A percentile compares a stretch with the other conserved stretches of the same genome.
phyloP scores from a whole-genome alignment of 306 rosid genomes.

The Bauhinia variegata region DNA sequence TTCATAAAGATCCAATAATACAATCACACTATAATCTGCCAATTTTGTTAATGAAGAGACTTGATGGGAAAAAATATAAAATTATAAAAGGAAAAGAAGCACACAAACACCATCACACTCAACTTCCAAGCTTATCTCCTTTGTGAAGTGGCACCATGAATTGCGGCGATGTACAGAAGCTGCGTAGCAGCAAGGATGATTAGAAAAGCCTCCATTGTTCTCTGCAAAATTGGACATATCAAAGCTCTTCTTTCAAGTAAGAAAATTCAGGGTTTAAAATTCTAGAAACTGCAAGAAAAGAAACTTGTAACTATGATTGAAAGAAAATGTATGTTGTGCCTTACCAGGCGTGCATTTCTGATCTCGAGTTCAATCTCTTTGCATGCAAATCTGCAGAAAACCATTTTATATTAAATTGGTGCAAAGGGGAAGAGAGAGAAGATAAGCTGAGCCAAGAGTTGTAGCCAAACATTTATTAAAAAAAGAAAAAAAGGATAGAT shows the following conservation, averaged over 20 bases:
- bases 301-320: background rate
- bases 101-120: constrained; percentile 10
- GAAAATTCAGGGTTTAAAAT: too few species aligned
- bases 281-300: too few species aligned
- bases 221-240: constrained; percentile 50
- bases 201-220: constrained; percentile 91
- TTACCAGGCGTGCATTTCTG: constrained; percentile 86
- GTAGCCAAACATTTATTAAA: too few species aligned
- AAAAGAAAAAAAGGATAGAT: too few species aligned
- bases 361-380: constrained; percentile 78
- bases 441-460: too few species aligned
- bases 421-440: background rate
- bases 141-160: constrained; percentile 48
- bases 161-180: constrained; percentile 75
- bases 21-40: constrained; percentile 42
- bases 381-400: constrained; percentile 74
- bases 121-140: constrained; percentile 39
- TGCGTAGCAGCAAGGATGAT: constrained; percentile 92
- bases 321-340: constrained; percentile 26
- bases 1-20: constrained; percentile 43
- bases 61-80: too few species aligned
- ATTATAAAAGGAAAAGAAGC: background rate
- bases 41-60: constrained; percentile 29
- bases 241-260: constrained; percentile 11
- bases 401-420: background rate